A percentile compares a stretch with the other conserved stretches of the same genome.
Evolutionary conservation across 2,329 filamentous ascomycete species (phyloP).

Genomic region (Exophiala sp.): DNA sequence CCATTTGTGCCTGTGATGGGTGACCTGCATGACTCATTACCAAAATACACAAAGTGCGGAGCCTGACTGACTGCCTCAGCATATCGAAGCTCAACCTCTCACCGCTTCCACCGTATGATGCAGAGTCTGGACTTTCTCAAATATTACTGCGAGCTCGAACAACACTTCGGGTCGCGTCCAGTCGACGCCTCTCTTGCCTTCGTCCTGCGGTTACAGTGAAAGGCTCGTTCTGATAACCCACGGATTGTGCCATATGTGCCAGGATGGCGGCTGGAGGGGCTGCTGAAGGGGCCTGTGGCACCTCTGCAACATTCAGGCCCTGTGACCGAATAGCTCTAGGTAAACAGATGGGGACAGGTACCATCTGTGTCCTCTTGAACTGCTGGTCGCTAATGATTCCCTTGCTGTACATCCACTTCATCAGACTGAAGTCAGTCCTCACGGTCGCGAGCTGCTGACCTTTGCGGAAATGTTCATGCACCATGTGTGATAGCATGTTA

Average conservation of each 20-base stretch:
- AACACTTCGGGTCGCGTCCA: constrained; percentile 24
- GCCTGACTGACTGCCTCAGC: background rate
- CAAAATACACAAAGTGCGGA: background rate
- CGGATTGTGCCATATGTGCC: constrained; percentile 18
- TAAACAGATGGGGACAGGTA: constrained; percentile 31
- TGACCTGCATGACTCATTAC: background rate
- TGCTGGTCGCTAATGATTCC: constrained; percentile 41
- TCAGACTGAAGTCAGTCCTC: constrained; percentile 40
- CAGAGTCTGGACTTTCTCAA: constrained; percentile 1
- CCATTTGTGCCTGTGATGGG: background rate
- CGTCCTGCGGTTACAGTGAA: constrained; percentile 25
- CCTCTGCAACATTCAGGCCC: constrained; percentile 4
- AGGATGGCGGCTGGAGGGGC: constrained; percentile 14
- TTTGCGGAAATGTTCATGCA: constrained; percentile 36
- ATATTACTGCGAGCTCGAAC: constrained; percentile 21
- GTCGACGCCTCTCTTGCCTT: constrained; percentile 26
- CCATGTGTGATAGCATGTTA: constrained; percentile 40
- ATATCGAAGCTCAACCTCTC: background rate
- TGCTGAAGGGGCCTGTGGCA: constrained; percentile 22
- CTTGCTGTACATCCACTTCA: constrained; percentile 41
- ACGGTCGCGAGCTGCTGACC: constrained; percentile 39
- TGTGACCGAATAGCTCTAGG: constrained; percentile 14
- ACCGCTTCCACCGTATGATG: background rate
- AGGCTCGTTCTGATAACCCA: constrained; percentile 22
- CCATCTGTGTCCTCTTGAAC: constrained; percentile 41